Evolutionary conservation across 345 rosid genomes (phyloP).

Genomic region (Durio zibethinus): DNA sequence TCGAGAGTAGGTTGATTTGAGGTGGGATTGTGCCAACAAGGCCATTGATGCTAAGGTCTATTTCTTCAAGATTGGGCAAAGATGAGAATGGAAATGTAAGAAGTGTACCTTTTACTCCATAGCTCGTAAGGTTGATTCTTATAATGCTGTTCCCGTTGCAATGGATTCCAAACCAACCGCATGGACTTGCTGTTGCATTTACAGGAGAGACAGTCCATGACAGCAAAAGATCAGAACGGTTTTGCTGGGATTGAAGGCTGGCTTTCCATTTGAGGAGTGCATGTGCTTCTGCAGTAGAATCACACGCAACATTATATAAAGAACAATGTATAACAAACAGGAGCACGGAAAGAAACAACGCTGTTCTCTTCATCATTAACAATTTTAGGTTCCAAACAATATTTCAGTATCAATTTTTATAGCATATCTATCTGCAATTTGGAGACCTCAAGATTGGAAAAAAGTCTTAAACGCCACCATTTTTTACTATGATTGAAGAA

Average conservation of each 20-base stretch:
- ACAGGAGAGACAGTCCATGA: conserved; percentile 1
- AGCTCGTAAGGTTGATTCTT: background rate
- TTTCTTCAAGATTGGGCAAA: conserved; percentile 16
- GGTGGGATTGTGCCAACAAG: conserved; percentile 21
- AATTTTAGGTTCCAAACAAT: background rate
- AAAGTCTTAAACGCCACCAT: background rate
- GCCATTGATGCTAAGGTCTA: conserved; percentile 15
- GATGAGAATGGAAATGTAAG: conserved; percentile 18
- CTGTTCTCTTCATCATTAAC: background rate
- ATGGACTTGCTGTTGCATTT: background rate
- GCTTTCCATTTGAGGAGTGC: conserved; percentile 19
- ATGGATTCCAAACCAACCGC: conserved; percentile 4
- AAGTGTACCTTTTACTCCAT: conserved; percentile 19
- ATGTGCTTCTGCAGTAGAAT: background rate
- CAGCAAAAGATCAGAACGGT: background rate
- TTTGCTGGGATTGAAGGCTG: conserved; percentile 14
- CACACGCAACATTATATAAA: background rate
- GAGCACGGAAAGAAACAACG: background rate
- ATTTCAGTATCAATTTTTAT: background rate
- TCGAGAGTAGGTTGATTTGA: conserved; percentile 19
- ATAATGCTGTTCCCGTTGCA: conserved; percentile 3
- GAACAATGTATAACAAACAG: background rate
- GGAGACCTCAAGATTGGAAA: background rate
- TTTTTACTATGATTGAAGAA: background rate
- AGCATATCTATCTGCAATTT: background rate